Percentiles rank a stretch among this genome's conserved stretches.
phyloP scores from a whole-genome alignment of 768 basidiomycete genomes.

The Gautieria morchelliformis region DNA sequence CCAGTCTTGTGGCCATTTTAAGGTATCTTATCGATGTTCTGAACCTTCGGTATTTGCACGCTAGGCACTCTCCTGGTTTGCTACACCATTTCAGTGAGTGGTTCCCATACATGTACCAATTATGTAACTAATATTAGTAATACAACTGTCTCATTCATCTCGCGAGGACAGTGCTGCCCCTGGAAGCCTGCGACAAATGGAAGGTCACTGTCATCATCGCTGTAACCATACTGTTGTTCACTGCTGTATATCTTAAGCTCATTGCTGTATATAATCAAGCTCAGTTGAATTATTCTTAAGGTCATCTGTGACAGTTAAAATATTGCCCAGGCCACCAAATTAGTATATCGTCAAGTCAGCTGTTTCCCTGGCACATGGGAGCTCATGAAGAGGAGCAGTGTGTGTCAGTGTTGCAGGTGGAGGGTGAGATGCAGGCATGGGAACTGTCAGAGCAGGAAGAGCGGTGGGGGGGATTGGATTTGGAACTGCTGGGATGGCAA shows the following conservation, averaged over 20 bases:
- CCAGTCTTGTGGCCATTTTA: too few species aligned
- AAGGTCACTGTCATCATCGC: constrained; percentile 94
- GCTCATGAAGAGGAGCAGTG: constrained; percentile 44
- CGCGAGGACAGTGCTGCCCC: too few species aligned
- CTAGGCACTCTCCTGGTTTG: too few species aligned
- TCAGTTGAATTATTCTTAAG: constrained; percentile 91
- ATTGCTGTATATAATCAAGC: constrained; percentile 85
- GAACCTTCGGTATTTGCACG: too few species aligned
- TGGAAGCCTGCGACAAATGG: too few species aligned
- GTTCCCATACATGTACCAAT: too few species aligned
- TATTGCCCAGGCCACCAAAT: constrained; percentile 71
- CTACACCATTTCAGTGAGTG: too few species aligned
- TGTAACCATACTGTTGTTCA: constrained; percentile 84
- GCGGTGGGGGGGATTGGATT: constrained; percentile 12
- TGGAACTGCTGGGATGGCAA: constrained; percentile 19
- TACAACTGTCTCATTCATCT: too few species aligned
- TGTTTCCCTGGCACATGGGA: constrained; percentile 88
- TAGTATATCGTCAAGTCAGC: constrained; percentile 35
- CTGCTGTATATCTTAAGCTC: too few species aligned
- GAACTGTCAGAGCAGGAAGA: constrained; percentile 16
- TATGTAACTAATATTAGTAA: too few species aligned
- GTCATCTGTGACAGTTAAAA: constrained; percentile 97
- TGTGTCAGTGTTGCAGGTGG: constrained; percentile 28
- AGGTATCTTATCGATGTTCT: too few species aligned
- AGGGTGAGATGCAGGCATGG: constrained; percentile 34